Conservation (phyloP, 331 rosid species). For the Erythrophleum ivorense region DNA sequence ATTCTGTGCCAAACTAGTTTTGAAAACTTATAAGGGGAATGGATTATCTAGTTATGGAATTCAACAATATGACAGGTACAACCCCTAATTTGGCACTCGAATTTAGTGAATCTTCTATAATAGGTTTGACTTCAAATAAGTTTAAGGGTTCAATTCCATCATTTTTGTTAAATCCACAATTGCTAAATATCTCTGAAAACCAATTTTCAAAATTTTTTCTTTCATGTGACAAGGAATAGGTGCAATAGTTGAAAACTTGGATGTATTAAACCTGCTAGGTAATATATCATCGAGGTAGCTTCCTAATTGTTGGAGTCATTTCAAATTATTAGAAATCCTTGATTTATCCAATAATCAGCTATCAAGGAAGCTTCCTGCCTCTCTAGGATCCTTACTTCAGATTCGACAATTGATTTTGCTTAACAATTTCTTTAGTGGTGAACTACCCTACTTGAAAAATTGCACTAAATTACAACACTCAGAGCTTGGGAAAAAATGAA, state of each 20-base stretch:
- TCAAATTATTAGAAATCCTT: neutral
- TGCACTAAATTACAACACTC: too few species aligned
- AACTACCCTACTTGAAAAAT: too few species aligned
- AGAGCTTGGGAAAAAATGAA: too few species aligned
- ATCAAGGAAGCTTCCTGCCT: neutral
- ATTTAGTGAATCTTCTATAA: neutral
- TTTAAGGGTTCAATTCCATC: neutral
- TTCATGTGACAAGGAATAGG: slow-evolving; percentile 31
- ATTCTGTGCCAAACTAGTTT: slow-evolving; percentile 24
- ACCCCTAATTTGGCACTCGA: neutral
- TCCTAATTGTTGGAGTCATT: neutral
- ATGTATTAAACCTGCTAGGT: neutral
- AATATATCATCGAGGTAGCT: neutral
- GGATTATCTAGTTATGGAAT: neutral
- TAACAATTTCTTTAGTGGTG: too few species aligned
- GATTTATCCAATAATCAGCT: slow-evolving; percentile 2
- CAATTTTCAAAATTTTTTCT: neutral
- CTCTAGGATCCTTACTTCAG: neutral
- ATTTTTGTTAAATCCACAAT: fast-evolving
- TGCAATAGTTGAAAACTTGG: slow-evolving; percentile 28
- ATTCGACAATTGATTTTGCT: neutral
- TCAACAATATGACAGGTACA: neutral
- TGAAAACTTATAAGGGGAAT: neutral
- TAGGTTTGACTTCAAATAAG: neutral
- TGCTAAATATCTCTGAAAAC: neutral